phyloP scores from a whole-genome alignment of 371 early-diverging fungal species.

The Capillidium heterosporum region DNA sequence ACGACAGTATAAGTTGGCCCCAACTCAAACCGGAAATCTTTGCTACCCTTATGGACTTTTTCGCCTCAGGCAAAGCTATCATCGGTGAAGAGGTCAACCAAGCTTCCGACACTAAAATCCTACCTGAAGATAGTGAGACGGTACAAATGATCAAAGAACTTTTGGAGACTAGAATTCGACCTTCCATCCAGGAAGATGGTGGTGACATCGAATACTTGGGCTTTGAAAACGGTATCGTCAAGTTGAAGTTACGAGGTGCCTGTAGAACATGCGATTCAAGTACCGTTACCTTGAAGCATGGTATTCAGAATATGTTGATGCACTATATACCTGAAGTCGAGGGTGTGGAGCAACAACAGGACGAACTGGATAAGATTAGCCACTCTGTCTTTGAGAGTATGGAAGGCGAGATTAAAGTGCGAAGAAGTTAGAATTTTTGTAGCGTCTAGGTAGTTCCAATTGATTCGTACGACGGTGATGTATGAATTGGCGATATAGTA shows the following conservation, averaged over 20 bases:
- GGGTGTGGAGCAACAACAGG: constrained; percentile 72
- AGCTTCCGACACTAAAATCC: constrained; percentile 47
- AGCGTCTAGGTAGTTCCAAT: no score
- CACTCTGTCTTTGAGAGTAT: constrained; percentile 10
- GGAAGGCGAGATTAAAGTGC: background rate
- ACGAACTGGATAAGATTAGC: constrained; percentile 10
- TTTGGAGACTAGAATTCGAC: constrained; percentile 85
- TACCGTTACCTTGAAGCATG: constrained; percentile 83
- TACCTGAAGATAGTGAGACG: constrained; percentile 66
- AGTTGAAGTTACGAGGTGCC: constrained; percentile 82
- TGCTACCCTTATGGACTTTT: constrained; percentile 87
- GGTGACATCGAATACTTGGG: constrained; percentile 92
- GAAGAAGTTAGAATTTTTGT: background rate
- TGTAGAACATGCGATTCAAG: constrained; percentile 87
- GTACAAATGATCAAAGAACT: constrained; percentile 95
- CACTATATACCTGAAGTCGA: constrained; percentile 95
- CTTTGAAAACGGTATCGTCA: constrained; percentile 76
- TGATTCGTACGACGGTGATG: no score
- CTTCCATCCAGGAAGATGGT: constrained; percentile 94
- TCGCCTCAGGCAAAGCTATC: constrained; percentile 65
- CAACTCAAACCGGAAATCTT: constrained; percentile 90
- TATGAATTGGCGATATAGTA: no score
- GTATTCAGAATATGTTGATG: constrained; percentile 96
- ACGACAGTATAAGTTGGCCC: constrained; percentile 69
- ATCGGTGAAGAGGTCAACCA: constrained; percentile 24